Evolutionary conservation across 495 filamentous ascomycete species (phyloP).

Genomic region (Aspergillus egyptiacus): DNA sequence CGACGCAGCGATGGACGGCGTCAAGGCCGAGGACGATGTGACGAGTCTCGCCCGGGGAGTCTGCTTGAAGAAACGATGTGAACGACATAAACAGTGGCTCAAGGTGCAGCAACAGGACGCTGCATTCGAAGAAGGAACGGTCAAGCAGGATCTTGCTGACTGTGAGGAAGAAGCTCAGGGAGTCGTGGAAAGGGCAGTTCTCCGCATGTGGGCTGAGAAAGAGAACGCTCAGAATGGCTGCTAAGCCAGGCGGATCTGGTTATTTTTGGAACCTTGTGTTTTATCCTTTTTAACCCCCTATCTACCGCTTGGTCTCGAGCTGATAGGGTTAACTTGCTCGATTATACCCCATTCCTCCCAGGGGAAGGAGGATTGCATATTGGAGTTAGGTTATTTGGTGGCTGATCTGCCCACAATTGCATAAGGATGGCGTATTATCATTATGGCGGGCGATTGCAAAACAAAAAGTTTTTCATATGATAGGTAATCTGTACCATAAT

Average conservation of each 20-base stretch:
- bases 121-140: conserved; percentile 40
- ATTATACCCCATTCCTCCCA: conserved; percentile 30
- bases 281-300: neutral
- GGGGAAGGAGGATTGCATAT: conserved; percentile 18
- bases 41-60: conserved; percentile 38
- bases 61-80: conserved; percentile 49
- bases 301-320: neutral
- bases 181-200: conserved; percentile 41
- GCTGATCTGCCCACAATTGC: conserved; percentile 5
- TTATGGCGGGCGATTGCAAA: conserved; percentile 3
- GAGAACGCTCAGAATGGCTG: conserved; percentile 25
- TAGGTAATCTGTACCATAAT: conserved; percentile 10
- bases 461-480: neutral
- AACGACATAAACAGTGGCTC: conserved; percentile 47
- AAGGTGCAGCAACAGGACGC: conserved; percentile 48
- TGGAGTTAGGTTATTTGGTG: conserved; percentile 27
- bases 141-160: conserved; percentile 33
- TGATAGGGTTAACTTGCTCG: conserved; percentile 4
- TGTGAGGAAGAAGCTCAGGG: conserved; percentile 44
- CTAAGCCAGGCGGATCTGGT: too few species aligned
- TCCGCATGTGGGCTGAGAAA: conserved; percentile 40
- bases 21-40: conserved; percentile 23
- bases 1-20: conserved; percentile 32
- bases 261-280: too few species aligned
- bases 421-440: conserved; percentile 8